phyloP scores from a whole-genome alignment of 176 grass and related monocot genomes.

The Thinopyrum elongatum region DNA sequence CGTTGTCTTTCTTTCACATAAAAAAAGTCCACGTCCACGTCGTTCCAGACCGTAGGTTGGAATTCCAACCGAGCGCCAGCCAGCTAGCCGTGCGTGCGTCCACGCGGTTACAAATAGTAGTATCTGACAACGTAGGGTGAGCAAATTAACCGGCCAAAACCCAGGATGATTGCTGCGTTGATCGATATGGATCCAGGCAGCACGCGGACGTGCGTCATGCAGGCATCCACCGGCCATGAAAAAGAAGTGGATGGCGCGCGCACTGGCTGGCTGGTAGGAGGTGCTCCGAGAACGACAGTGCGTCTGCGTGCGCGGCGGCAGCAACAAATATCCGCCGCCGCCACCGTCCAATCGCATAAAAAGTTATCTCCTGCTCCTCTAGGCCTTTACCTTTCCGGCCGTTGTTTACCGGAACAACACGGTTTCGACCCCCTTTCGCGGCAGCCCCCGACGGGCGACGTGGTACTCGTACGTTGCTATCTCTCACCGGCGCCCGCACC shows the following conservation, averaged over 20 bases:
- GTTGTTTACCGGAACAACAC: neutral
- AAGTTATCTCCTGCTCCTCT: neutral
- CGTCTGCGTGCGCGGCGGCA: too few species aligned
- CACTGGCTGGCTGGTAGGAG: too few species aligned
- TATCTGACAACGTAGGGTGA: neutral
- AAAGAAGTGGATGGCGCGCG: neutral
- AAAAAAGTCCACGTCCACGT: neutral
- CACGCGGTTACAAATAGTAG: neutral
- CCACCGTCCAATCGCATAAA: neutral
- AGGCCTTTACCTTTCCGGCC: neutral
- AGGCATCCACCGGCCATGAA: neutral
- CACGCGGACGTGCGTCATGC: neutral
- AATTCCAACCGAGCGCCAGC: neutral
- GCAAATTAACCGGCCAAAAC: neutral
- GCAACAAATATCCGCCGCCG: neutral
- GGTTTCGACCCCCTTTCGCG: neutral
- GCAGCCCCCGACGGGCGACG: too few species aligned
- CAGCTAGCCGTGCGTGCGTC: neutral
- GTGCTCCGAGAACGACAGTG: too few species aligned
- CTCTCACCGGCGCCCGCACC: too few species aligned
- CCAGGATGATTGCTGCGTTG: neutral
- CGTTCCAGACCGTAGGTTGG: neutral
- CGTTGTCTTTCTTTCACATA: too few species aligned
- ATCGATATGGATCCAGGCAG: neutral
- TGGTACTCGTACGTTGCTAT: too few species aligned